Percentiles rank a stretch among this genome's conserved stretches.
Conservation (phyloP, 2,329 filamentous ascomycete species). For the Nectriaceae sp. region DNA sequence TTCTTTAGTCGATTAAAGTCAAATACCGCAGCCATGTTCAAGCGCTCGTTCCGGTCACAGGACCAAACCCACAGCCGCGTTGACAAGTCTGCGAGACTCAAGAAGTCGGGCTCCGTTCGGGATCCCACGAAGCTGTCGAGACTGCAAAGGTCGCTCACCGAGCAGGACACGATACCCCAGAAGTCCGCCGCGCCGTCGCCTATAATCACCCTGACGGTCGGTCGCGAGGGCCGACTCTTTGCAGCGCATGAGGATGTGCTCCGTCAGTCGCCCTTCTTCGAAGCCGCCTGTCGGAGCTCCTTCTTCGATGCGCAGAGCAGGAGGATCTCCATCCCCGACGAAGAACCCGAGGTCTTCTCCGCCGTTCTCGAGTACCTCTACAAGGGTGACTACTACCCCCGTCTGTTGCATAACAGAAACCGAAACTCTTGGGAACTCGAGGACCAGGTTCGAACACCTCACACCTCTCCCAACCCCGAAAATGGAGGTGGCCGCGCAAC, state of each 20-base stretch:
- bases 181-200: conserved; percentile 52
- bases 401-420: conserved; percentile 83
- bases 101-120: conserved; percentile 58
- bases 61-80: conserved; percentile 65
- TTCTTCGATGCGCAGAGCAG: conserved; percentile 76
- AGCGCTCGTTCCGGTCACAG: conserved; percentile 82
- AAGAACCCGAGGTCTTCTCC: conserved; percentile 91
- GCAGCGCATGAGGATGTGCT: conserved; percentile 94
- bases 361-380: conserved; percentile 95
- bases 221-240: conserved; percentile 84
- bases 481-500: conserved; percentile 46
- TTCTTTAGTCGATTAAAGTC: conserved; percentile 24
- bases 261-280: conserved; percentile 82
- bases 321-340: conserved; percentile 71
- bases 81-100: conserved; percentile 85
- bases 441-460: conserved; percentile 52
- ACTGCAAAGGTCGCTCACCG: conserved; percentile 80
- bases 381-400: conserved; percentile 94
- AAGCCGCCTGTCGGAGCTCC: conserved; percentile 68
- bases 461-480: conserved; percentile 54
- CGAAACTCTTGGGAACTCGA: conserved; percentile 89
- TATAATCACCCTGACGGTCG: conserved; percentile 85
- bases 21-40: conserved; percentile 72
- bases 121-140: conserved; percentile 80
- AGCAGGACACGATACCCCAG: conserved; percentile 33